phyloP scores from a whole-genome alignment of 805 yeast species.

The Saturnispora diversa region DNA sequence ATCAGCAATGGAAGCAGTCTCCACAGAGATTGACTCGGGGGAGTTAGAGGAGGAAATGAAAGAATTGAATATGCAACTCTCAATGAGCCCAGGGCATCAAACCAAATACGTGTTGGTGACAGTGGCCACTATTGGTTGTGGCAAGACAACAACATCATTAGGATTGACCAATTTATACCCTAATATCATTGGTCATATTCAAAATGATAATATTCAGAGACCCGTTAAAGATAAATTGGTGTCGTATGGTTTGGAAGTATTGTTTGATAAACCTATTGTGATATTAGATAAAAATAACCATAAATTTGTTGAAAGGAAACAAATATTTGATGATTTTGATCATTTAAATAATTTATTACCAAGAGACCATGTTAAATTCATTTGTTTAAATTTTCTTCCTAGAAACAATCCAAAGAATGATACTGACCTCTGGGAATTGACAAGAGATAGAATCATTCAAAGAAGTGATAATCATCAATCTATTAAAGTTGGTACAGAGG shows the following conservation, averaged over 20 bases:
- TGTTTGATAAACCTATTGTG: slow-evolving; percentile 42
- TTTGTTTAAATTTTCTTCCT: slow-evolving; percentile 59
- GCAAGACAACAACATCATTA: slow-evolving; percentile 76
- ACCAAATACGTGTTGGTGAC: slow-evolving; percentile 60
- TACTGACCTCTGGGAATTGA: slow-evolving; percentile 39
- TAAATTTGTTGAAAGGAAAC: slow-evolving; percentile 56
- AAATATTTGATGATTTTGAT: slow-evolving; percentile 48
- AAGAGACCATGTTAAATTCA: slow-evolving; percentile 42
- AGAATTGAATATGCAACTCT: slow-evolving; percentile 11
- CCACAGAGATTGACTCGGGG: slow-evolving; percentile 36
- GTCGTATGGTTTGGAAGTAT: slow-evolving; percentile 35
- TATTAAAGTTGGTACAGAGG: slow-evolving; percentile 45
- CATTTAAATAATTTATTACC: slow-evolving; percentile 37
- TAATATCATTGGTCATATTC: slow-evolving; percentile 58
- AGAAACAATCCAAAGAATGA: slow-evolving; percentile 22
- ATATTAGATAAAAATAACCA: slow-evolving; percentile 83
- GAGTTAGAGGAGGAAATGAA: slow-evolving; percentile 24
- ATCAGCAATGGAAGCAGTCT: slow-evolving; percentile 48
- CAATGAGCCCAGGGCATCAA: slow-evolving; percentile 11
- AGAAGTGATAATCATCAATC: slow-evolving; percentile 91
- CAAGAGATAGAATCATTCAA: slow-evolving; percentile 47
- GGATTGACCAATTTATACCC: slow-evolving; percentile 51
- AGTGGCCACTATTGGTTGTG: slow-evolving; percentile 88
- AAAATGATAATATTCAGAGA: slow-evolving; percentile 65
- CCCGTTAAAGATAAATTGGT: slow-evolving; percentile 44